These are phyloP conservation scores for Colletotrichum sp. DNA, from an alignment of 2,329 filamentous ascomycete species.

Conservation along the genomic window DNA sequence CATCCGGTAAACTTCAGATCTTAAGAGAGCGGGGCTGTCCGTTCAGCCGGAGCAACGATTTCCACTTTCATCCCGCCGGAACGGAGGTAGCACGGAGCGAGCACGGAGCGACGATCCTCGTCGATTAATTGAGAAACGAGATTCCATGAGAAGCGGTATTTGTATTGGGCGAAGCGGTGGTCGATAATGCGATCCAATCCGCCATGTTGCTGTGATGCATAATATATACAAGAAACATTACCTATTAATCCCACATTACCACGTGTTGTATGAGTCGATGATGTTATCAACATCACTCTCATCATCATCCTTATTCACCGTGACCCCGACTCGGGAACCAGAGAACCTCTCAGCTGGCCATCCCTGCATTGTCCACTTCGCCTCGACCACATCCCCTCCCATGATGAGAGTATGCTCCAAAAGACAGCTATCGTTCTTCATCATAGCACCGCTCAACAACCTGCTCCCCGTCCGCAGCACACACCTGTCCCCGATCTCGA, in stretches of 20 bases:
- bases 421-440: constrained; percentile 57
- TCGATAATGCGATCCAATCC: not conserved
- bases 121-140: not conserved
- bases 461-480: constrained; percentile 57
- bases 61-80: not conserved
- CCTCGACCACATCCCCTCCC: constrained; percentile 59
- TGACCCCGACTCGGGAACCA: not conserved
- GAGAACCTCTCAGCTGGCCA: constrained; percentile 54
- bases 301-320: not conserved
- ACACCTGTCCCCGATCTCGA: constrained; percentile 55
- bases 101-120: not conserved
- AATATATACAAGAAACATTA: not conserved
- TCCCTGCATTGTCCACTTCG: constrained; percentile 55
- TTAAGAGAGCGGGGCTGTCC: not conserved
- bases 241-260: not conserved
- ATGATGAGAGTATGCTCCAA: constrained; percentile 64
- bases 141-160: not conserved
- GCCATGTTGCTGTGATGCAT: not conserved
- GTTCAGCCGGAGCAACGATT: not conserved
- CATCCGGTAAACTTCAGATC: not conserved
- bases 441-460: constrained; percentile 56
- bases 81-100: not conserved
- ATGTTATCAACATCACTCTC: not conserved
- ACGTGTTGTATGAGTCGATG: not conserved
- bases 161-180: not conserved